Evolutionary conservation across 495 filamentous ascomycete genomes (phyloP), one percentile per base, ranked within the genome.

Genomic region (Lasiosphaeria miniovina): DNA sequence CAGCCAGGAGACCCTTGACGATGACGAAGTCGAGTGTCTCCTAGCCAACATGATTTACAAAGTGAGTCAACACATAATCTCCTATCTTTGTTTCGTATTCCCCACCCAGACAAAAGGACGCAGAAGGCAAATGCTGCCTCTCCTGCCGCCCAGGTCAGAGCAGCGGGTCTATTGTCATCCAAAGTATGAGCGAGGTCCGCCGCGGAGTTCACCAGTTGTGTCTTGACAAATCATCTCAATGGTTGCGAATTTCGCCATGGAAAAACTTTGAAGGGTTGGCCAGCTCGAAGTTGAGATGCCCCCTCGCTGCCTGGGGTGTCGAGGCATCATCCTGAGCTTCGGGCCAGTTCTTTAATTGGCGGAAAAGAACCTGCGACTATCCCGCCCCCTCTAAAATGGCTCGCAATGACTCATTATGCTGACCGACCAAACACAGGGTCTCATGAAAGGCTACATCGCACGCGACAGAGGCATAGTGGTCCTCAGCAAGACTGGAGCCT

Each of bases 391-490:
- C 43, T 1, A 41, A 41, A 24, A 24, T 24, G 2, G 2, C 24
- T 2, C 43, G 12, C 6, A 55, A 52, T 71, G 66, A 71, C 55
- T 71, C 68, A 69, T 53, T 61, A 32, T 36, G 52, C 65, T 69
- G 48, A 69, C 60, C 45, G n/a, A 38, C 55, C 38, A 14, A 11
- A 36, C 35, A 36, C 61, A 98, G 91, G 88, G 89, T 56, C 80
- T 94, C 12, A 96, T 98, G 88, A 98, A 97, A 76, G 94, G 94
- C 55, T 98, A 98, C 75, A 98, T 98, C 61, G 85, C 91, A 35
- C 90, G 92, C 58, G 93, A 96, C 54, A 85, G 86, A 50, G 89
- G 89, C 57, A 90, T 88, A 54, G 87, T 98, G 17, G 94, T 98
- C 36, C 76, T 98, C 58, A 96, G 90, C 72, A 96, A 96, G 71